Conservation (phyloP, 2,329 filamentous ascomycete species). For the Amauroascus niger region DNA sequence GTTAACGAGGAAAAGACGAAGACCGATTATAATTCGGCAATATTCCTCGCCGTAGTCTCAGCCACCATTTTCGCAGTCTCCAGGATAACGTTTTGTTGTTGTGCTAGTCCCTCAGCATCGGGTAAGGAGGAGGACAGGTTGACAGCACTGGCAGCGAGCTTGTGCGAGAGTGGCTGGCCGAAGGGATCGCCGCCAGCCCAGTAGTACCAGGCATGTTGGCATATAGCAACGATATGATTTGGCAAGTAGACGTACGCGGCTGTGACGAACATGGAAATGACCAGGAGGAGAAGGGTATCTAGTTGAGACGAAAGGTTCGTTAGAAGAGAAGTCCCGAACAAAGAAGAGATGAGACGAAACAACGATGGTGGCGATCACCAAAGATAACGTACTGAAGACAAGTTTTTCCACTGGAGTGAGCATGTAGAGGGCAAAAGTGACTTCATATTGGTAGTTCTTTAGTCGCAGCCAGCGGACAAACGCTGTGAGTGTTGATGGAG, state of each 20-base stretch:
- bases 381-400: constrained; percentile 77
- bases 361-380: no score
- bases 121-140: constrained; percentile 28
- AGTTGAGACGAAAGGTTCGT: constrained; percentile 6
- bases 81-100: constrained; percentile 39
- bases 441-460: constrained; percentile 97
- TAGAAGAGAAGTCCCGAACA: neutral
- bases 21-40: constrained; percentile 11
- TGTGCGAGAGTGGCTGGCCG: constrained; percentile 22
- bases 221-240: constrained; percentile 74
- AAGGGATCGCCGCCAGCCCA: constrained; percentile 69
- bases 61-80: constrained; percentile 40
- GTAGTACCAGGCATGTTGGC: constrained; percentile 87
- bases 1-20: neutral
- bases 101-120: neutral
- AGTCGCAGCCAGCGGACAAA: constrained; percentile 78
- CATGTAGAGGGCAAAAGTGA: constrained; percentile 95
- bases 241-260: constrained; percentile 88
- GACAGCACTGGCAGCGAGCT: neutral
- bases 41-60: constrained; percentile 25
- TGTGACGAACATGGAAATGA: constrained; percentile 75
- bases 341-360: neutral
- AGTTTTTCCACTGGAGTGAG: constrained; percentile 93
- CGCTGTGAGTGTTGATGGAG: constrained; percentile 36
- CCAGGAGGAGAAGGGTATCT: constrained; percentile 89